These are phyloP conservation scores for Podila minutissima DNA, from an alignment of 192 early-diverging fungal genomes.

Conservation along the genomic window DNA sequence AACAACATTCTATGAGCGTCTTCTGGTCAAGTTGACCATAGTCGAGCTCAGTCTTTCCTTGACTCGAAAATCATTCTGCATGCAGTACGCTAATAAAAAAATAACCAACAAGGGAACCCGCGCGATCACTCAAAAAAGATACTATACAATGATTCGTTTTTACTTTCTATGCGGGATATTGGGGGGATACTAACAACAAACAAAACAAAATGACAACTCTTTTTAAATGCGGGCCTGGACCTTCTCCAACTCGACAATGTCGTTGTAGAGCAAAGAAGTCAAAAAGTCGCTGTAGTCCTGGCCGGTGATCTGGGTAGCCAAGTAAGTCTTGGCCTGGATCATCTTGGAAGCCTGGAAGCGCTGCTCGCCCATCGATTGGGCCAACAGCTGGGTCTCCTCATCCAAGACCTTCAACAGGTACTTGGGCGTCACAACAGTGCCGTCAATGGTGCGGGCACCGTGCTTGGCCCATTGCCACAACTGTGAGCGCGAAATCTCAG, in stretches of 20 bases:
- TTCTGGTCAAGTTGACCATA: too few species aligned
- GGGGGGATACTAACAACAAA: not conserved
- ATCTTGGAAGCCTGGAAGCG: conserved; percentile 74
- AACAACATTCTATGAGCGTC: too few species aligned
- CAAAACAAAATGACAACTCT: not conserved
- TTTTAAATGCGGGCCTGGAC: conserved; percentile 46
- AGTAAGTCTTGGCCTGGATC: conserved; percentile 71
- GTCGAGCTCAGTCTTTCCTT: too few species aligned
- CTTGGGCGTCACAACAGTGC: conserved; percentile 81
- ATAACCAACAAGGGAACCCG: too few species aligned
- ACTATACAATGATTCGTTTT: too few species aligned
- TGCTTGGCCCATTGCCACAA: conserved; percentile 98
- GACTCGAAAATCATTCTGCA: too few species aligned
- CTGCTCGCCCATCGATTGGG: conserved; percentile 68
- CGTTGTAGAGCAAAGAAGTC: conserved; percentile 92
- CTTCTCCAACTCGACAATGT: conserved; percentile 64
- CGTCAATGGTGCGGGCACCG: conserved; percentile 81
- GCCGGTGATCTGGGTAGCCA: conserved; percentile 84
- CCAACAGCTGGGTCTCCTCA: conserved; percentile 85
- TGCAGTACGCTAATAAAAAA: too few species aligned
- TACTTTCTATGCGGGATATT: conserved; percentile 6
- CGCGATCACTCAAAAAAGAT: too few species aligned
- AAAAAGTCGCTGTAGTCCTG: conserved; percentile 92
- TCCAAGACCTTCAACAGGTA: conserved; percentile 82
- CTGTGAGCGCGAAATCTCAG: conserved; percentile 97